These are phyloP conservation scores for Hippophae gyantsensis DNA, from an alignment of 306 rosid species.

Conservation along the genomic window DNA sequence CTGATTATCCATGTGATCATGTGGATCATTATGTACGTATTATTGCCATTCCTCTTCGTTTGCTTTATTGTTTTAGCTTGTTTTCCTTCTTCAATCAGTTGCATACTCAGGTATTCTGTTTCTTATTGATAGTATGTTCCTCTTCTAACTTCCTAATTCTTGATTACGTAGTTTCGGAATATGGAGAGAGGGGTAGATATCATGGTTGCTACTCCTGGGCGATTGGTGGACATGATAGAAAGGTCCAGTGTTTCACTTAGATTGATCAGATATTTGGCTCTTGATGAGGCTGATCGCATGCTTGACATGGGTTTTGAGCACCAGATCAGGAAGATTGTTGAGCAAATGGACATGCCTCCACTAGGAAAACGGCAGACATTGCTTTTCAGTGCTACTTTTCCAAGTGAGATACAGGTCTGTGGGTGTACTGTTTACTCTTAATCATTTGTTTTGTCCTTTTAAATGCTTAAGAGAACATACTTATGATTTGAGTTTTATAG, in stretches of 20 bases:
- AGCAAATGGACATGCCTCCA: constrained; percentile 26
- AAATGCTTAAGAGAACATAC: no score
- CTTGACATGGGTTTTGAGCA: constrained; percentile 38
- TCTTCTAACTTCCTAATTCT: not conserved
- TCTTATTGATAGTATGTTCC: not conserved
- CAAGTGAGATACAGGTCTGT: constrained; percentile 25
- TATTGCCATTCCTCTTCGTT: no score
- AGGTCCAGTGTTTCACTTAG: constrained; percentile 22
- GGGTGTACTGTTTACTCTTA: not conserved
- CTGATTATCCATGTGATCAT: no score
- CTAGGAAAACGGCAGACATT: constrained; percentile 27
- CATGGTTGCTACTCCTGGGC: constrained; percentile 31
- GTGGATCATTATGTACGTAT: no score
- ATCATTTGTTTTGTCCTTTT: not conserved
- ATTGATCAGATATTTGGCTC: constrained; percentile 20
- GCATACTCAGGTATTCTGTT: not conserved
- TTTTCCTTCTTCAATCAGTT: no score
- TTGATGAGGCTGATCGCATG: constrained; percentile 39
- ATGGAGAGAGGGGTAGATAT: constrained; percentile 35
- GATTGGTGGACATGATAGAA: constrained; percentile 29
- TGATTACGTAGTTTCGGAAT: constrained; percentile 18
- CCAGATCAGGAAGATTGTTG: constrained; percentile 26
- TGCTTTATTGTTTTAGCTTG: no score
- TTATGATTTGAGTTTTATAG: not conserved
- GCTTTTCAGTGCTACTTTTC: constrained; percentile 38